Evolutionary conservation across 2,329 filamentous ascomycete species (phyloP), one percentile per base, ranked within the genome.

Genomic region (Hypoxylon sp.): DNA sequence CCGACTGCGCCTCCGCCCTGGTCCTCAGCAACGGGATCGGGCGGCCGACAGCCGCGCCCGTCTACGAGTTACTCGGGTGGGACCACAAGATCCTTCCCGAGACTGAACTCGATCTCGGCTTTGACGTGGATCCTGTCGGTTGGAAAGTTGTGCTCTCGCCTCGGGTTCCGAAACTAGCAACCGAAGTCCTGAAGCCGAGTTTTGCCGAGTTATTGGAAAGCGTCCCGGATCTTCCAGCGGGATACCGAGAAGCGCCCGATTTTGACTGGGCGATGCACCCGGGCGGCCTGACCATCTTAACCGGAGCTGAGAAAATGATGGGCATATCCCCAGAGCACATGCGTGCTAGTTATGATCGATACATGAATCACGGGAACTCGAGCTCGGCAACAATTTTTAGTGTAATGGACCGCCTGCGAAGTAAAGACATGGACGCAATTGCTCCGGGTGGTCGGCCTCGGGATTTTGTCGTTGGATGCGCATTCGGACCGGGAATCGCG

Each of bases 231-330:
- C 77, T 88, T 2, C 85, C 86, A 0, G 73, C 76, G 4, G 73
- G 77, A 6, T 85, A 85, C 72, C 74, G 77, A n/a, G 69, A 76
- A 0, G 81, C 89, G 0, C 76, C 82, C 0, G 86, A 90, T 65
- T 91, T 91, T 70, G 90, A 93, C 80, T 93, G 90, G 90, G 90
- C 90, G 0, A 85, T 93, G 75, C 90, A 93, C 72, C 90, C 90
- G 0, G 90, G 90, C 3, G 90, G 90, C 17, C 83, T 88, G 0
- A 88, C 89, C 0, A 91, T 93, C 45, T 80, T 93, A 1, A 84
- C 87, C 0, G 89, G 89, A 0, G 87, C 90, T 0, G 87, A 91
- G 75, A 80, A 80, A 45, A 82, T 81, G 1, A 83, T 93, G 81
- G 76, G 79, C 5, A 84, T 92, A 50, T 83, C 82, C 0, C 79